Conservation (phyloP, 345 rosid genomes). For the Diplotaxis tenuifolia region DNA sequence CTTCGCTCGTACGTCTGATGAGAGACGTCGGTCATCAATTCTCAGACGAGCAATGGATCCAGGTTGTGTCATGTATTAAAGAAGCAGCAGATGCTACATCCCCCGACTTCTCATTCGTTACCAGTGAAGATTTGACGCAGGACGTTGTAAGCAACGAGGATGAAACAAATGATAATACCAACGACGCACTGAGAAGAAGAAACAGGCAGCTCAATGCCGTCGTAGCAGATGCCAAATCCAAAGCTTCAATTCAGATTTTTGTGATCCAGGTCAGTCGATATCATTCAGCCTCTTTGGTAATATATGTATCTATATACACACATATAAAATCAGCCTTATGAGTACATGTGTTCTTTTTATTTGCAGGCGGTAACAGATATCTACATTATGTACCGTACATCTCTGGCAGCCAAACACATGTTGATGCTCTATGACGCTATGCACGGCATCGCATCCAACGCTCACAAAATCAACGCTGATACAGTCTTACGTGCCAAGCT, state of each 20-base stretch:
- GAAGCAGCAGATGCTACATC: slow-evolving; percentile 78
- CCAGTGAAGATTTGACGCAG: slow-evolving; percentile 38
- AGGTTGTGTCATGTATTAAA: slow-evolving; percentile 73
- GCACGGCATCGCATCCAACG: slow-evolving; percentile 68
- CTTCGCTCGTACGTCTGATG: slow-evolving; percentile 91
- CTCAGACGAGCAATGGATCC: slow-evolving; percentile 82
- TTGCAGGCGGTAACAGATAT: slow-evolving; percentile 87
- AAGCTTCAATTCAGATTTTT: slow-evolving; percentile 82
- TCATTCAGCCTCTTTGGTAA: background rate
- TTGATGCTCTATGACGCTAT: slow-evolving; percentile 66
- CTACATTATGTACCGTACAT: slow-evolving; percentile 64
- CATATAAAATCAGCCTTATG: background rate
- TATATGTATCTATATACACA: background rate
- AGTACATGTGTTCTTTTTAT: slow-evolving; percentile 4
- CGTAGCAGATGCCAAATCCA: slow-evolving; percentile 72
- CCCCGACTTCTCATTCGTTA: slow-evolving; percentile 66
- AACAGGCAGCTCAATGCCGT: slow-evolving; percentile 52
- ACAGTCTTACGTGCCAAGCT: slow-evolving; percentile 54
- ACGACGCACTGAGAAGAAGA: slow-evolving; percentile 39
- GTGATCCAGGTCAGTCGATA: slow-evolving; percentile 63
- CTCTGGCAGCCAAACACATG: slow-evolving; percentile 56
- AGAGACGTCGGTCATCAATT: slow-evolving; percentile 81
- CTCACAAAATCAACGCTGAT: slow-evolving; percentile 63
- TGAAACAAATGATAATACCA: slow-evolving; percentile 40
- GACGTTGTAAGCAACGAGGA: slow-evolving; percentile 35